Evolutionary conservation across 768 basidiomycete genomes (phyloP).

Genomic region (Chlorophyllum brunneum): DNA sequence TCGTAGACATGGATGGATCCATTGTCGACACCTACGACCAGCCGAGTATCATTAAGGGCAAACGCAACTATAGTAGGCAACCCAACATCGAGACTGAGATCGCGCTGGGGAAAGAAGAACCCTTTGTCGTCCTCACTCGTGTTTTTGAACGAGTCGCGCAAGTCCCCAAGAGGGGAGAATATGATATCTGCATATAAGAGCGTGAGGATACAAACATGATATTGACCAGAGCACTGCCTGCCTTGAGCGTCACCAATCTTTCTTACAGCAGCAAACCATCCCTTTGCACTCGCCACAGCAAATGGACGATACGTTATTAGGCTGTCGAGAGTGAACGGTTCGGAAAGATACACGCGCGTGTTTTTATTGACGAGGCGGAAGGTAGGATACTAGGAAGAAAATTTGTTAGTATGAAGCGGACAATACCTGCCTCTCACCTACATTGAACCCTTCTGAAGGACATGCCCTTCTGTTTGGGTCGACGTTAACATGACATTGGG

Average conservation of each 20-base stretch:
- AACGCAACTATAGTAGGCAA: conserved; percentile 55
- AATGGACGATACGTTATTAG: conserved; percentile 47
- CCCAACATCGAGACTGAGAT: conserved; percentile 36
- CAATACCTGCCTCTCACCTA: conserved; percentile 18
- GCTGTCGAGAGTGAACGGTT: conserved; percentile 41
- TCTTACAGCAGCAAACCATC: conserved; percentile 68
- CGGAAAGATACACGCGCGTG: conserved; percentile 60
- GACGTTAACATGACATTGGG: conserved; percentile 32
- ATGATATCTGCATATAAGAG: conserved; percentile 44
- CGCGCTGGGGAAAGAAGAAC: conserved; percentile 49
- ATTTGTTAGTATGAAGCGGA: neutral
- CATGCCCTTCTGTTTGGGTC: conserved; percentile 35
- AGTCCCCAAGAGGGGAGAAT: conserved; percentile 54
- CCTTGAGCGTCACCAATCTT: conserved; percentile 32
- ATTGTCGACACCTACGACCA: conserved; percentile 55
- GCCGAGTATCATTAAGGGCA: conserved; percentile 53
- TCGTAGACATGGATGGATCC: conserved; percentile 64
- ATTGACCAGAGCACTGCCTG: conserved; percentile 20
- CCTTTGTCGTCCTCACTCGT: conserved; percentile 35
- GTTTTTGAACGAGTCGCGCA: conserved; percentile 49
- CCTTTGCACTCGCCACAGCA: conserved; percentile 52
- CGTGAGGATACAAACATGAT: conserved; percentile 2
- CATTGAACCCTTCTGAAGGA: conserved; percentile 42
- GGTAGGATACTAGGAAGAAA: conserved; percentile 37
- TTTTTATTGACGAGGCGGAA: conserved; percentile 57